Base-by-base conservation (phyloP, 495 filamentous ascomycete genomes). In the Massariosphaeria phaeospora region DNA sequence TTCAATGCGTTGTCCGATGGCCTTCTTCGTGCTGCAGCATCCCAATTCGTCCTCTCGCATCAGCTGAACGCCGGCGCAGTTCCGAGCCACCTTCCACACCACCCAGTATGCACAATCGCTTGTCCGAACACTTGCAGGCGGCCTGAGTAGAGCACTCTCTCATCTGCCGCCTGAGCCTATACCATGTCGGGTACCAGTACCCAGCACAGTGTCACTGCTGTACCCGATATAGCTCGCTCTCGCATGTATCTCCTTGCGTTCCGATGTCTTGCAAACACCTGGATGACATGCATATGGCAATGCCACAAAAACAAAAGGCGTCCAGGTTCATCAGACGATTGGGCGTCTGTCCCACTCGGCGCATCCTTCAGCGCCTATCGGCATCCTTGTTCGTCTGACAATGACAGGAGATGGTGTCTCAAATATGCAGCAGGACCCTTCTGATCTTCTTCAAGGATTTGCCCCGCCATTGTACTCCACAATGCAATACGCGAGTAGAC, bases 271-370 rank as follows among this genome's bases (percentile, higher is more conserved):
- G 57, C 43, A 44, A 60, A 48, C 49, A 48, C 34, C 43, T 39
- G 40, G 43, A 60, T 60, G 57, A 54, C 57, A 54, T 53, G 57
- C 57, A 60, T 47, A 21, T 30, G 26, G 31, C 6, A 42, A n/a
- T n/a, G n/a, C n/a, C n/a, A n/a, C n/a, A n/a, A n/a, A n/a, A n/a
- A n/a, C n/a, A n/a, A n/a, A n/a, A n/a, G n/a, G n/a, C n/a, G n/a
- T n/a, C n/a, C n/a, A n/a, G n/a, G n/a, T n/a, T n/a, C n/a, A n/a
- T n/a, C n/a, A n/a, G n/a, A n/a, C n/a, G n/a, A n/a, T n/a, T n/a
- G n/a, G n/a, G n/a, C n/a, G n/a, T n/a, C n/a, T n/a, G n/a, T n/a
- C n/a, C n/a, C n/a, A n/a, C n/a, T n/a, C n/a, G n/a, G n/a, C n/a
- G n/a, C n/a, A n/a, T n/a, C n/a, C n/a, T n/a, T n/a, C n/a, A n/a